A percentile compares a stretch with the other conserved stretches of the same genome.
phyloP scores from a whole-genome alignment of 257 asterid species.

The Solanum sejunctum region DNA sequence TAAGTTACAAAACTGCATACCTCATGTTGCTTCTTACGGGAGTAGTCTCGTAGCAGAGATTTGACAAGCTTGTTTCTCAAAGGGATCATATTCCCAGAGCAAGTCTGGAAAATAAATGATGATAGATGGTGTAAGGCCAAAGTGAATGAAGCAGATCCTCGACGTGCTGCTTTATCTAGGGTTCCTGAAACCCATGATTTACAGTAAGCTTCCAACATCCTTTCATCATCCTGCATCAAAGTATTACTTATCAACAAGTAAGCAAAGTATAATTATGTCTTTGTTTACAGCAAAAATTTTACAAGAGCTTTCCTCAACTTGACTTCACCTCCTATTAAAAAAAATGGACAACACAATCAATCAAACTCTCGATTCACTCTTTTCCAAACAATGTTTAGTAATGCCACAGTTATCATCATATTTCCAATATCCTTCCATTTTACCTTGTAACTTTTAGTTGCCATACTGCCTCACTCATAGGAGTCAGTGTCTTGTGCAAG shows the following conservation, averaged over 20 bases:
- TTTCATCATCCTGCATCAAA: conserved; percentile 63
- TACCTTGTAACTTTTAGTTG: not conserved
- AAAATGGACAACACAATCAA: not conserved
- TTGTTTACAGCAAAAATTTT: not conserved
- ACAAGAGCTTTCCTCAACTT: not conserved
- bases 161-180: conserved; percentile 64
- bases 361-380: not conserved
- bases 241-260: not conserved
- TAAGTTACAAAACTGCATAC: conserved; percentile 18
- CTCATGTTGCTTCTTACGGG: conserved; percentile 65
- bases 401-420: not conserved
- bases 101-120: conserved; percentile 42
- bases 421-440: not conserved
- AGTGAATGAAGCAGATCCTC: conserved; percentile 47
- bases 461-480: not conserved
- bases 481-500: not conserved
- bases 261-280: not conserved
- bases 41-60: conserved; percentile 59
- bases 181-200: conserved; percentile 87
- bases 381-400: not conserved
- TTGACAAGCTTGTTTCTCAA: conserved; percentile 60
- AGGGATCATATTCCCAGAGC: conserved; percentile 17
- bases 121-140: conserved; percentile 73
- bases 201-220: conserved; percentile 62
- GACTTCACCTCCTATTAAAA: not conserved